Base-by-base conservation (phyloP, 2,329 filamentous ascomycete genomes). In the Ascocoryne sarcoides region DNA sequence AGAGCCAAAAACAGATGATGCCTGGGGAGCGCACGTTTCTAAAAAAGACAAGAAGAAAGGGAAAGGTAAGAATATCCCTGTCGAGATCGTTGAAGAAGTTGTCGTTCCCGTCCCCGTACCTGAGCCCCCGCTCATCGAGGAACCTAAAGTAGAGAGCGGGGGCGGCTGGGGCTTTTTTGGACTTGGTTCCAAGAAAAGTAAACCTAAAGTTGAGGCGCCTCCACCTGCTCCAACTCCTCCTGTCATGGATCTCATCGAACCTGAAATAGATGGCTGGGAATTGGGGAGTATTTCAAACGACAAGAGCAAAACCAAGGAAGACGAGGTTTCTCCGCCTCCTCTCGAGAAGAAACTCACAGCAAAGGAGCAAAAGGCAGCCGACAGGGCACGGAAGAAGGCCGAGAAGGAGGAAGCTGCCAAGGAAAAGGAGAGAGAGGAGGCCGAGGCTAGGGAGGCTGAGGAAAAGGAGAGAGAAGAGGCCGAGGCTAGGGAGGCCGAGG, bases 151-250 rank as follows among this genome's bases (percentile, higher is more conserved):
- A 57, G 62, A 68, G 53, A 26, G 23, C 12, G 7, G 23, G 23
- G 60, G 65, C 54, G 62, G 69, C 69, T 64, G 66, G 64, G 54
- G 52, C 33, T 41, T 40, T 46, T 69, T 37, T 36, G 42, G 34
- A 36, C 30, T 39, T 2, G 17, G 34, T 60, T 44, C 62, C 43
- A 60, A 62, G 53, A 62, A 62, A 52, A 56, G 62, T 8, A 68
- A 67, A 47, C 49, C 46, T 41, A 60, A 60, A 52, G 60, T 65
- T 43, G 60, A 68, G 43, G 61, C 63, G 40, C 65, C 67, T 46
- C 67, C 70, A 45, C 68, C 65, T 49, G 65, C 63, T 38, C 68
- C 70, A 30, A 70, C 67, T 31, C 66, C 70, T 45, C 69, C 67
- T 26, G 60, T 60, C 39, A 58, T 69, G 53, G 64, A 73, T 43